phyloP scores from a whole-genome alignment of 768 basidiomycete genomes.

The Nidularia pulvinata region DNA sequence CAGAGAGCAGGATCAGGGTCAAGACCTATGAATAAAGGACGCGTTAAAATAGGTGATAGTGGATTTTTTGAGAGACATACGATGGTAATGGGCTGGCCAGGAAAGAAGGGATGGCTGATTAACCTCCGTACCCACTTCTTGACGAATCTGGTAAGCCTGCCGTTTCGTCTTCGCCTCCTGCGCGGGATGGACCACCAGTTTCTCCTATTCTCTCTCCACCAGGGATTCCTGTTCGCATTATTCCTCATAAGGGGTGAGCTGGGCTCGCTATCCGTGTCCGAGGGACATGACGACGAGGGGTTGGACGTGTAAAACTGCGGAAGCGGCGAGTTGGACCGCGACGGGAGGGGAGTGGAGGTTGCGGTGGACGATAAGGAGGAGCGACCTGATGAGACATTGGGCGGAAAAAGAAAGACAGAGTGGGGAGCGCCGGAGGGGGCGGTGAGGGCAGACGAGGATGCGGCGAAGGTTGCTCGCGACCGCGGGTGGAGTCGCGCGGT shows the following conservation, averaged over 20 bases:
- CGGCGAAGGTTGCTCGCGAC: constrained; percentile 19
- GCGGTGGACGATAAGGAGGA: constrained; percentile 40
- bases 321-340: constrained; percentile 60
- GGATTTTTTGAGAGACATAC: too few species aligned
- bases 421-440: constrained; percentile 4
- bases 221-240: constrained; percentile 25
- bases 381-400: constrained; percentile 29
- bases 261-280: constrained; percentile 65
- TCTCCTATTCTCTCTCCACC: constrained; percentile 43
- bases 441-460: constrained; percentile 16
- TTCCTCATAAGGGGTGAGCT: constrained; percentile 40
- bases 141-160: constrained; percentile 43
- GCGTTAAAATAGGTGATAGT: too few species aligned
- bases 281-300: constrained; percentile 51
- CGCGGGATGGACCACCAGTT: constrained; percentile 60
- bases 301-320: constrained; percentile 50
- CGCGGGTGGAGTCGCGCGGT: constrained; percentile 20
- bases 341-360: constrained; percentile 54
- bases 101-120: constrained; percentile 74
- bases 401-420: constrained; percentile 27
- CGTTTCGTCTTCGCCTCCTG: constrained; percentile 51
- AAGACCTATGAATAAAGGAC: constrained; percentile 18
- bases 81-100: constrained; percentile 79
- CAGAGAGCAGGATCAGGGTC: constrained; percentile 62
- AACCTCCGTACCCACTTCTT: constrained; percentile 56